Conservation (phyloP, 257 asterid genomes). For the Nicotiana tabacum region DNA sequence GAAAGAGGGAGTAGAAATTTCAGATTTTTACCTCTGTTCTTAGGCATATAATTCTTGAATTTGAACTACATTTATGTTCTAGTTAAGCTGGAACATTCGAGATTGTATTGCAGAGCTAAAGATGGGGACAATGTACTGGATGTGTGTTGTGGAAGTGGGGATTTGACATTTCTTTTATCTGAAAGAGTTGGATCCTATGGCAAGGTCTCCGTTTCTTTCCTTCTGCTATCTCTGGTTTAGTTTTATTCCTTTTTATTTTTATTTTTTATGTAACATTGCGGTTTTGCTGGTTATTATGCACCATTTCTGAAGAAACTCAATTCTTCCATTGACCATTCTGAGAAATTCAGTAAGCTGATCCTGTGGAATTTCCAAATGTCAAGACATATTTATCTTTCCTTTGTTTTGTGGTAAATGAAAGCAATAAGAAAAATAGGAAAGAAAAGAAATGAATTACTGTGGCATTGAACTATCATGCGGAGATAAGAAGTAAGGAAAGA, state of each 20-base stretch:
- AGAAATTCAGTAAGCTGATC: slow-evolving; percentile 1
- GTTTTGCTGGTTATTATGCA: not conserved
- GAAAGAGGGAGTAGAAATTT: not conserved
- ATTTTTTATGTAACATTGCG: not conserved
- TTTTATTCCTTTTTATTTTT: not conserved
- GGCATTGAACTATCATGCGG: not conserved
- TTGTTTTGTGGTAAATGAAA: not conserved
- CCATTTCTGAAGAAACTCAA: slow-evolving; percentile 4
- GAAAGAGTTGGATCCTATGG: slow-evolving; percentile 72
- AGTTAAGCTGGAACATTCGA: not conserved
- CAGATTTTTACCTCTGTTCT: not conserved
- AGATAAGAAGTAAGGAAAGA: not conserved
- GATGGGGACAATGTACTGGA: slow-evolving; percentile 71
- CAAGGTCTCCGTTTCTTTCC: slow-evolving; percentile 39
- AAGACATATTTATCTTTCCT: not conserved
- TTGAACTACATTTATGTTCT: not conserved
- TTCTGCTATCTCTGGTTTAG: not conserved
- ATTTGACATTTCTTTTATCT: slow-evolving; percentile 72
- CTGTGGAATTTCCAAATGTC: not conserved
- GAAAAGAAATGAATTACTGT: not conserved
- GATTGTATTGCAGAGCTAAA: slow-evolving; percentile 50
- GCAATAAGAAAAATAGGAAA: not conserved
- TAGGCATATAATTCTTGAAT: not conserved
- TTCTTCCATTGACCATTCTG: not conserved
- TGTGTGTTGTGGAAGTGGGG: slow-evolving; percentile 93